Evolutionary conservation across 1,284 basidiomycete species (phyloP), one percentile per base, ranked within the genome.

Genomic region (Butyriboletus appendiculatus): DNA sequence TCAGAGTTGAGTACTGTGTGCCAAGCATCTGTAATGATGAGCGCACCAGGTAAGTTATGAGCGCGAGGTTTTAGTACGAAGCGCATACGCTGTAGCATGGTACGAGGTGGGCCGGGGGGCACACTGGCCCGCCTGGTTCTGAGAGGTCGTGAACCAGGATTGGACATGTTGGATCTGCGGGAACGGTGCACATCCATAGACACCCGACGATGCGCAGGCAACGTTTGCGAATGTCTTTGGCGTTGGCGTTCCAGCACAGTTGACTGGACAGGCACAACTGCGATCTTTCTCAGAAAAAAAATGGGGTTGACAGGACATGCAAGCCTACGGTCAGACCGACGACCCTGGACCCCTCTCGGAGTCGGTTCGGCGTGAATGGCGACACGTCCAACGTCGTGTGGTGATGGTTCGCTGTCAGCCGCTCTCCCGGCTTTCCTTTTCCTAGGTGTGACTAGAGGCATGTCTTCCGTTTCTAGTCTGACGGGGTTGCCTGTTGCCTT

Each of bases 1-100:
- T 91, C 86, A 48, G 76, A 78, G 35, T 77, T 80, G 45, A 76
- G 79, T 26, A 82, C 77, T 11, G 81, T 74, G 63, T 86, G 81
- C 86, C 86, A 90, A 10, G 88, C 86, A 63, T 90, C 85, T 53
- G 69, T 72, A 22, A 18, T 6, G 34, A 38, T 6, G 28, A 80
- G 84, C 60, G 81, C 33, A 82, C 81, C 77, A 60, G 81, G 82
- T 48, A 75, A 78, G 42, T 79, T 81, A 63, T 28, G 59, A 50
- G 24, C 41, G 20, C 35, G n/a, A 35, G 5, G 28, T 2, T 22
- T 35, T 20, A 44, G 47, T 33, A 47, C 40, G 52, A 52, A 35
- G 44, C 22, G 67, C 81, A 60, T 69, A 87, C 86, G 83, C 62
- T 87, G 78, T 20, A 78, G 58, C 71, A 78, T 75, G 37, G 70